These are phyloP conservation scores for Blepharisma japonicum DNA, from an alignment of 73 alveolate species.

Conservation along the genomic window DNA sequence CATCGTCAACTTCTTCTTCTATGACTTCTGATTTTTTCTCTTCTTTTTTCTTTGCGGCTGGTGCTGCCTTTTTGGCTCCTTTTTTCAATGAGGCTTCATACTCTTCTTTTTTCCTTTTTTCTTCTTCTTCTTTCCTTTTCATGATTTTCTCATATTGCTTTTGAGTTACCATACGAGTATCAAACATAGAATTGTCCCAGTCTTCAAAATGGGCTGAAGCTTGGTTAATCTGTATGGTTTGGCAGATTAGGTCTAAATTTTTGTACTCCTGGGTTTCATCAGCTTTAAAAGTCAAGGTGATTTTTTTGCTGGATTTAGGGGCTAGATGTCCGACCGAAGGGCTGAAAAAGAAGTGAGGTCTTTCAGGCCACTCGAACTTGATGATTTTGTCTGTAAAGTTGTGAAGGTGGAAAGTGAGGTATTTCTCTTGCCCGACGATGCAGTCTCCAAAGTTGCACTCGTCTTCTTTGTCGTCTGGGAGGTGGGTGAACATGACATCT, in stretches of 20 bases:
- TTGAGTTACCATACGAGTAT: constrained; percentile 84
- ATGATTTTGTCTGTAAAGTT: constrained; percentile 84
- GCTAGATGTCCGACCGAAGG: constrained; percentile 92
- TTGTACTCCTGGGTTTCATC: constrained; percentile 80
- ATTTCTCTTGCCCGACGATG: constrained; percentile 78
- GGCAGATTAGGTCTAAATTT: constrained; percentile 74
- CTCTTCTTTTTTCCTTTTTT: constrained; percentile 82
- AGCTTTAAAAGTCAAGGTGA: constrained; percentile 79
- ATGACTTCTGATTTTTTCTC: constrained; percentile 62
- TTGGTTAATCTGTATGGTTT: constrained; percentile 80
- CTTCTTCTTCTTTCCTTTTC: constrained; percentile 92
- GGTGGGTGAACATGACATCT: constrained; percentile 89
- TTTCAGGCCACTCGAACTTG: constrained; percentile 89
- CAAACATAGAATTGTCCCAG: constrained; percentile 94
- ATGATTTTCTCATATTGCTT: constrained; percentile 86
- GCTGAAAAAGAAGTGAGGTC: constrained; percentile 79
- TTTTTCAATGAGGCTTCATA: constrained; percentile 76
- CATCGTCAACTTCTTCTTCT: constrained; percentile 72
- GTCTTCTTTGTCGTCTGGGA: constrained; percentile 89
- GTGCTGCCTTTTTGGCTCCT: constrained; percentile 74
- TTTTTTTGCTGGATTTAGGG: constrained; percentile 79
- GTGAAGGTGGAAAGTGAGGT: constrained; percentile 63
- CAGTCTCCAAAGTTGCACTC: constrained; percentile 93
- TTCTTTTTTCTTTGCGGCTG: constrained; percentile 47
- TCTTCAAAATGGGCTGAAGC: constrained; percentile 74